These are phyloP conservation scores for Aaosphaeria pasadenensis DNA, from an alignment of 2,329 filamentous ascomycete species.

Conservation along the genomic window DNA sequence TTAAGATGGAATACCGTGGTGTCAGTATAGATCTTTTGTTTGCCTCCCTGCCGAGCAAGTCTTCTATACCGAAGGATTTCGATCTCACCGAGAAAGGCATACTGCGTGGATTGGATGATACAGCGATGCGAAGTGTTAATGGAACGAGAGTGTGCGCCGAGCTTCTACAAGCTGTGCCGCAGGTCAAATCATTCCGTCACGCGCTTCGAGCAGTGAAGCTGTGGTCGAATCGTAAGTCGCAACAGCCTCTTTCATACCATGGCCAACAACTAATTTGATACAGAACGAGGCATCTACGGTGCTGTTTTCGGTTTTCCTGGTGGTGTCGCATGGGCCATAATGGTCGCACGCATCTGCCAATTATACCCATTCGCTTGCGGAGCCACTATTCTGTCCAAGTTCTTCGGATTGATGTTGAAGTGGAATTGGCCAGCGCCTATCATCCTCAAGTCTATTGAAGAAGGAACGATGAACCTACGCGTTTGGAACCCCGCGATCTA, in stretches of 20 bases:
- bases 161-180: constrained; percentile 83
- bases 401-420: constrained; percentile 85
- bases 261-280: constrained; percentile 7
- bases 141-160: constrained; percentile 93
- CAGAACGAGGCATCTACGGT: constrained; percentile 81
- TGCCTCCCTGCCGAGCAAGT: constrained; percentile 39
- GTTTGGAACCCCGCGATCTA: constrained; percentile 94
- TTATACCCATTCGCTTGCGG: constrained; percentile 90
- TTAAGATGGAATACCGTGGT: constrained; percentile 87
- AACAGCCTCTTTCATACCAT: background rate
- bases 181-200: constrained; percentile 83
- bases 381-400: constrained; percentile 85
- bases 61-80: constrained; percentile 55
- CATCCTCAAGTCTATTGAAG: constrained; percentile 82
- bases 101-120: constrained; percentile 80
- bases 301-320: constrained; percentile 97
- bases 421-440: constrained; percentile 97
- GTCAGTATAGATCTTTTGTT: constrained; percentile 93
- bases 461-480: constrained; percentile 73
- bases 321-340: constrained; percentile 96
- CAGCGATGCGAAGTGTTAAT: constrained; percentile 84
- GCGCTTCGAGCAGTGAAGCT: constrained; percentile 91
- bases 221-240: constrained; percentile 74
- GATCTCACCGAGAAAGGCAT: constrained; percentile 80
- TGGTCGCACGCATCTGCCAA: constrained; percentile 93